Evolutionary conservation across 345 rosid genomes (phyloP).

Genomic region (Corchorus capsularis): DNA sequence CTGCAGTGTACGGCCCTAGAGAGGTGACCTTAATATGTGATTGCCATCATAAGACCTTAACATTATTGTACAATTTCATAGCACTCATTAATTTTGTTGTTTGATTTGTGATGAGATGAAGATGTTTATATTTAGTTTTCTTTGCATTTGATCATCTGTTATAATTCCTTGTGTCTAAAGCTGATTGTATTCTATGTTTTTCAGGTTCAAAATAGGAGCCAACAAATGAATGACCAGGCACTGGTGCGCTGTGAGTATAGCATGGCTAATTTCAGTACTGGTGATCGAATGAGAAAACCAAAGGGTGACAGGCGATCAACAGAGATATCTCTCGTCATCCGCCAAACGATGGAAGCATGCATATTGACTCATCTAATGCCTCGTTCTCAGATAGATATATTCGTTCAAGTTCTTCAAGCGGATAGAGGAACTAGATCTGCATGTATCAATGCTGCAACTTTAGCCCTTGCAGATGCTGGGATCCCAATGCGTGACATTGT

Average conservation of each 20-base stretch:
- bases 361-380: slow-evolving; percentile 83
- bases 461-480: slow-evolving; percentile 97
- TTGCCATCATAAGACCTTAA: not conserved
- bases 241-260: slow-evolving; percentile 90
- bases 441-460: slow-evolving; percentile 94
- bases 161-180: not conserved
- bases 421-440: slow-evolving; percentile 99
- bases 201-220: slow-evolving; percentile 82
- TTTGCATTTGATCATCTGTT: not conserved
- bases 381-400: slow-evolving; percentile 96
- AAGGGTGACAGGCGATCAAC: slow-evolving; percentile 96
- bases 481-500: slow-evolving; percentile 96
- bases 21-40: slow-evolving; percentile 49
- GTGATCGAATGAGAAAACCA: slow-evolving; percentile 86
- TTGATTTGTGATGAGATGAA: not conserved
- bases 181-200: slow-evolving; percentile 6
- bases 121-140: not conserved
- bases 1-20: slow-evolving; percentile 97
- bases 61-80: not conserved
- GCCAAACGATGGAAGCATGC: slow-evolving; percentile 95
- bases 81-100: not conserved
- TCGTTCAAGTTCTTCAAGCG: slow-evolving; percentile 95
- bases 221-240: slow-evolving; percentile 67
- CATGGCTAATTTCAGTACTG: slow-evolving; percentile 95
- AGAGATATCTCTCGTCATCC: slow-evolving; percentile 87